A percentile compares a stretch with the other conserved stretches of the same genome.
phyloP scores from a whole-genome alignment of 768 basidiomycete genomes.

The Lactifluus piperatus region DNA sequence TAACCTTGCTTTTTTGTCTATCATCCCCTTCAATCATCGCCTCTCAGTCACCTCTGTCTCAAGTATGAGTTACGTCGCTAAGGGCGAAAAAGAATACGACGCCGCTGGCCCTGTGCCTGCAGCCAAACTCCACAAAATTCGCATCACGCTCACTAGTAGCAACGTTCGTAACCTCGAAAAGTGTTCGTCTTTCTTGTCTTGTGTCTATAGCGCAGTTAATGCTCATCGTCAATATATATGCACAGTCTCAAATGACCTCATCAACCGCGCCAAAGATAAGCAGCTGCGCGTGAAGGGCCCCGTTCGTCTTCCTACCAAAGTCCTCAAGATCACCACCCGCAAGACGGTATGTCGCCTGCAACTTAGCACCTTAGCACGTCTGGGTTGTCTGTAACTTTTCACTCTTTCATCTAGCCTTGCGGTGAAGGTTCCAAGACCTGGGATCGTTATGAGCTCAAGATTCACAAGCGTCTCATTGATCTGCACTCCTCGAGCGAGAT shows the following conservation, averaged over 20 bases:
- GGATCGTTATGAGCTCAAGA: slow-evolving; percentile 98
- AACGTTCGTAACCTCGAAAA: slow-evolving; percentile 99
- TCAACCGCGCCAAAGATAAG: slow-evolving; percentile 99
- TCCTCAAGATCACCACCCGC: slow-evolving; percentile 97
- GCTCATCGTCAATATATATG: not conserved
- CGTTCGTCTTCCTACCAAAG: slow-evolving; percentile 97
- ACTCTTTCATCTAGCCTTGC: slow-evolving; percentile 58
- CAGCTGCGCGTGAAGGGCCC: slow-evolving; percentile 99
- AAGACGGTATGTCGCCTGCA: slow-evolving; percentile 67
- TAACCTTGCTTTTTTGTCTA: slow-evolving; percentile 3
- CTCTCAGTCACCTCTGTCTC: slow-evolving; percentile 33
- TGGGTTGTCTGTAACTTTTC: not conserved
- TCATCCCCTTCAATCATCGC: slow-evolving; percentile 28
- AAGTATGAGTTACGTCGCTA: slow-evolving; percentile 97
- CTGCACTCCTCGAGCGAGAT: slow-evolving; percentile 97
- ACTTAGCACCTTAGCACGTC: not conserved
- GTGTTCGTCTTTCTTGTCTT: slow-evolving; percentile 45
- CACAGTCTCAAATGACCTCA: slow-evolving; percentile 88
- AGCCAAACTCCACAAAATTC: slow-evolving; percentile 97
- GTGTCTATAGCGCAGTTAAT: not conserved
- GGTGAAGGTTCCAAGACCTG: slow-evolving; percentile 99
- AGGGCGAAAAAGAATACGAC: slow-evolving; percentile 97
- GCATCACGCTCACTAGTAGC: slow-evolving; percentile 96
- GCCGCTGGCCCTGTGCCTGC: slow-evolving; percentile 78
- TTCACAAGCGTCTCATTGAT: slow-evolving; percentile 99